Evolutionary conservation across 1,284 basidiomycete species (phyloP), one percentile per base, ranked within the genome.

Genomic region (Microbotryum lychnidis-dioicae): DNA sequence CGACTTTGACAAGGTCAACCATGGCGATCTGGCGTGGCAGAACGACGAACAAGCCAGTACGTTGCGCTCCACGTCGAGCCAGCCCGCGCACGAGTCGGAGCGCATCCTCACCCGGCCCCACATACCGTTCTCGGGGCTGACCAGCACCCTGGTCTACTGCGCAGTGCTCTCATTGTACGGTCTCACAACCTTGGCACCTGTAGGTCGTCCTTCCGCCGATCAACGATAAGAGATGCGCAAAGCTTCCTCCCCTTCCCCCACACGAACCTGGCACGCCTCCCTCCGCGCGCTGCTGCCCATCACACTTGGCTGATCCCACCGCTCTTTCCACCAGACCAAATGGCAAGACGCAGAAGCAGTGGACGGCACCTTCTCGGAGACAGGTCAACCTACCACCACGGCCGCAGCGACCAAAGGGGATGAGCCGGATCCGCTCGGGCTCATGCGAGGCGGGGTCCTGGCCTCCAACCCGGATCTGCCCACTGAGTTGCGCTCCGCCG

Each of bases 381-480:
- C 47, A 27, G 53, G 51, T 16, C 50, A 50, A 0, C 45, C 58
- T 0, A 47, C 61, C 9, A 58, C 53, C 5, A 55, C 61, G 10
- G 45, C 50, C 2, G 55, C 57, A 6, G 64, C 63, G 9, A 33
- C 57, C 31, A 70, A 64, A 49, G 61, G 63, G 6, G 71, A 72
- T 57, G 75, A 76, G 61, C 59, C 67, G 1, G 76, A 77, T 46
- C 76, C 76, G 6, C 66, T 77, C 12, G 75, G 75, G 9, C 67
- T 77, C 27, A 58, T 66, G 33, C 53, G 66, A 5, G 66, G 63
- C 18, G 65, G 66, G 10, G 64, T 69, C 4, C 53, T 72, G 3
- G 61, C 68, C 69, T 70, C 54, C 27, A 54, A 70, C n/a, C 65
- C 69, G 6, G 63, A 69, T 14, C 48, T 71, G 14, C 50, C 69